Evolutionary conservation across 2,329 filamentous ascomycete species (phyloP).

Genomic region (Volutella citrinella): DNA sequence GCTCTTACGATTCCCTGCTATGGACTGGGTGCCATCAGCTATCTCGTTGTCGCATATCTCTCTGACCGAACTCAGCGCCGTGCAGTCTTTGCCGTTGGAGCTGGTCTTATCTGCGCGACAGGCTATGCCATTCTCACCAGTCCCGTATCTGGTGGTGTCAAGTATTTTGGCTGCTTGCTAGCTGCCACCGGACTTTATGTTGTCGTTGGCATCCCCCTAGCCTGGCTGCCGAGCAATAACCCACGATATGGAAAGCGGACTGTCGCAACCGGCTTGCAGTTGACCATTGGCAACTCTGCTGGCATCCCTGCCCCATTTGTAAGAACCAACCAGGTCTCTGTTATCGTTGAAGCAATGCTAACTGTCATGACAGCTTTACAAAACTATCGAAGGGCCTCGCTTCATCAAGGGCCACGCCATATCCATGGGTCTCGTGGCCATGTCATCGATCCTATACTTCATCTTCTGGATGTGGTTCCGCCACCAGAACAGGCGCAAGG

Average conservation of each 20-base stretch:
- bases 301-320: constrained; percentile 61
- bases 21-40: constrained; percentile 57
- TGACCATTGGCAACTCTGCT: constrained; percentile 61
- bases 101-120: constrained; percentile 47
- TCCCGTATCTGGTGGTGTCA: constrained; percentile 48
- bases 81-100: constrained; percentile 51
- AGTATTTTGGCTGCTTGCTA: constrained; percentile 62
- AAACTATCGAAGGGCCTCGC: constrained; percentile 36
- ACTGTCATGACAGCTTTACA: constrained; percentile 20
- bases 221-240: constrained; percentile 51
- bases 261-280: constrained; percentile 57
- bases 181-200: constrained; percentile 60
- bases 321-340: constrained; percentile 2
- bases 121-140: constrained; percentile 61
- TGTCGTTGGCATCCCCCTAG: constrained; percentile 34
- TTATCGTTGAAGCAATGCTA: not conserved
- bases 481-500: constrained; percentile 33
- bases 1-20: constrained; percentile 69
- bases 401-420: constrained; percentile 50
- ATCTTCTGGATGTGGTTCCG: constrained; percentile 30
- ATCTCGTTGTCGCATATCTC: constrained; percentile 53
- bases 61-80: constrained; percentile 57
- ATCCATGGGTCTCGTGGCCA: constrained; percentile 44
- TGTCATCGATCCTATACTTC: constrained; percentile 41
- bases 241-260: constrained; percentile 64